These are phyloP conservation scores for Trichocomaceae sp. DNA, from an alignment of 2,329 filamentous ascomycete species.

Conservation along the genomic window DNA sequence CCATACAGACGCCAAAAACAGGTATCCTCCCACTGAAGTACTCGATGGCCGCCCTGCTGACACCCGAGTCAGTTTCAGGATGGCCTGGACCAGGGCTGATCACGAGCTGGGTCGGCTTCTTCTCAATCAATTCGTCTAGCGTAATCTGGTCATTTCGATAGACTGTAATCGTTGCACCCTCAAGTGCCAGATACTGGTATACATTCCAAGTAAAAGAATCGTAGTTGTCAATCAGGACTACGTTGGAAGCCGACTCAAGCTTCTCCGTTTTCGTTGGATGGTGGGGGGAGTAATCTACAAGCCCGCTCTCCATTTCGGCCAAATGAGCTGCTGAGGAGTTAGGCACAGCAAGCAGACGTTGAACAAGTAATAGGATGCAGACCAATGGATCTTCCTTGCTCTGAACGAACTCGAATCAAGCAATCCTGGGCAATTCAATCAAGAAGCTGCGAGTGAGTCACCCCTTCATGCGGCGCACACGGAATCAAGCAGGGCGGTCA, in stretches of 20 bases:
- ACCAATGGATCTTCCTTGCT: neutral
- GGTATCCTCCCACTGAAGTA: conserved; percentile 93
- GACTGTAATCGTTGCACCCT: conserved; percentile 84
- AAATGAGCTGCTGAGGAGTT: neutral
- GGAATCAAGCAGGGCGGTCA: neutral
- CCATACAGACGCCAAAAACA: conserved; percentile 97
- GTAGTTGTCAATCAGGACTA: conserved; percentile 97
- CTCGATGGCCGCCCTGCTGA: conserved; percentile 85
- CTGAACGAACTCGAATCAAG: neutral
- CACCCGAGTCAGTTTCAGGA: conserved; percentile 80
- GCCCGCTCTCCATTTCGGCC: conserved; percentile 29
- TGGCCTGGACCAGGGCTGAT: conserved; percentile 94
- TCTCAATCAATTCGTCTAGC: conserved; percentile 71
- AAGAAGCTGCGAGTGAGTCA: neutral
- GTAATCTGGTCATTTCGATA: conserved; percentile 88
- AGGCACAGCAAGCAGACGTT: neutral
- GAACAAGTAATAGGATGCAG: neutral
- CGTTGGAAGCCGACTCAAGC: conserved; percentile 74
- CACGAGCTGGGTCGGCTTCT: conserved; percentile 87
- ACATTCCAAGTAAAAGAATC: conserved; percentile 99
- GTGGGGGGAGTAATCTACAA: conserved; percentile 74
- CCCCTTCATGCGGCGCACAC: neutral
- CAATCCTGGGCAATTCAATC: neutral
- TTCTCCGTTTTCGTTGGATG: conserved; percentile 68
- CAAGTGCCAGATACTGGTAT: conserved; percentile 95